Conservation (phyloP, 805 yeast genomes). For the Candida ipomoeae region DNA sequence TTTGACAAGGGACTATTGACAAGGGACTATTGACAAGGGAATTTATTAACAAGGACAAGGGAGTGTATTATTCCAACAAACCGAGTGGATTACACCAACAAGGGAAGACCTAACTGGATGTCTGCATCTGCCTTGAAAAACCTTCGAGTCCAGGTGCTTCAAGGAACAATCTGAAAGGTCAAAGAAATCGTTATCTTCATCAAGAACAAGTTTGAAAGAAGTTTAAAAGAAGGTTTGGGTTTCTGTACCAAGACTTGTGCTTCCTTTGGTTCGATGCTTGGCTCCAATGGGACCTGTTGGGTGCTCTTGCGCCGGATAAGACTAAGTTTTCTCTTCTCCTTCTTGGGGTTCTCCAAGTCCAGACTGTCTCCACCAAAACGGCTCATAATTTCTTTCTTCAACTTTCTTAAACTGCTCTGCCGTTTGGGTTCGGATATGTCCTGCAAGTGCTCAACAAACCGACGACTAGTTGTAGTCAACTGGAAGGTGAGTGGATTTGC, state of each 20-base stretch:
- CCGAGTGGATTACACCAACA: no score
- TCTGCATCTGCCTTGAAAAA: no score
- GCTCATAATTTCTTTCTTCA: neutral
- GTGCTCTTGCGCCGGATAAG: neutral
- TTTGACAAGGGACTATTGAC: no score
- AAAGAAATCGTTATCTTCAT: neutral
- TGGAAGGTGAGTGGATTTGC: no score
- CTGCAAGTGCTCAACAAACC: constrained; percentile 4
- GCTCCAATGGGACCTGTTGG: neutral
- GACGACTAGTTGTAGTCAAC: constrained; percentile 3
- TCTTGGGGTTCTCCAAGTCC: neutral
- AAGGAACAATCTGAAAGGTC: neutral
- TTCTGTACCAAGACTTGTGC: neutral
- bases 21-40: no score
- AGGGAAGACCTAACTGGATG: no score
- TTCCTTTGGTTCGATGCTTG: neutral
- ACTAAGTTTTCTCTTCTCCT: neutral
- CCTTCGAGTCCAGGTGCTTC: no score
- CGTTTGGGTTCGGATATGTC: neutral
- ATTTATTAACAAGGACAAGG: no score
- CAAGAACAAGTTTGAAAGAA: neutral
- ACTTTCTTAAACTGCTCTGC: constrained; percentile 1
- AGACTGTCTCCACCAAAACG: constrained; percentile 1
- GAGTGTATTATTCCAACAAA: no score
- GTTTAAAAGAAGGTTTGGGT: neutral